phyloP scores from a whole-genome alignment of 805 yeast species.

The Barnettozyma wickerhamii region DNA sequence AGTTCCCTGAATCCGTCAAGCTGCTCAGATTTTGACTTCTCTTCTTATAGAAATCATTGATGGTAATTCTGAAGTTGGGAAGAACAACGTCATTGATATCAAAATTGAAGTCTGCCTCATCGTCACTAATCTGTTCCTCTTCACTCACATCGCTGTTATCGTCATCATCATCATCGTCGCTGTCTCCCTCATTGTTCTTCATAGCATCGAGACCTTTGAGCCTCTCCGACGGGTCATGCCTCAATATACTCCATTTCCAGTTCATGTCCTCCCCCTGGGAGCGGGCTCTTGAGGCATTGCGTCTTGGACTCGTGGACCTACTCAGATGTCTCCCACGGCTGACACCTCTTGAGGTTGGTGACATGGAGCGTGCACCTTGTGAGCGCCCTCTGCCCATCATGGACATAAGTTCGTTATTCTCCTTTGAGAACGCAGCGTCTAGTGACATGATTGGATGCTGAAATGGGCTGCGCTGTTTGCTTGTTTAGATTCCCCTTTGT shows the following conservation, averaged over 20 bases:
- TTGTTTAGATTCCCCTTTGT: no score
- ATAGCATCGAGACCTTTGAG: constrained; percentile 27
- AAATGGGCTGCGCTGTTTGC: background rate
- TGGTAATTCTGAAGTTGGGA: constrained; percentile 26
- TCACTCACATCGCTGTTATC: constrained; percentile 35
- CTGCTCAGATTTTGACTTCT: constrained; percentile 8
- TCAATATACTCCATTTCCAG: constrained; percentile 58
- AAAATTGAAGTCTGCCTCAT: constrained; percentile 28
- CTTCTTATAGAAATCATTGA: constrained; percentile 29
- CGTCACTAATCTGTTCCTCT: constrained; percentile 59
- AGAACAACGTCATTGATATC: constrained; percentile 33
- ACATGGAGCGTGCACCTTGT: constrained; percentile 12
- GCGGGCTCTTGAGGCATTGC: constrained; percentile 21
- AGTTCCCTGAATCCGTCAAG: constrained; percentile 5
- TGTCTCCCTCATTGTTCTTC: constrained; percentile 15
- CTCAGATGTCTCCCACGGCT: constrained; percentile 17
- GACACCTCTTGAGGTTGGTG: constrained; percentile 8
- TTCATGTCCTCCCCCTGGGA: constrained; percentile 28
- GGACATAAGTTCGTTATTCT: constrained; percentile 8
- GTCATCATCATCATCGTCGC: constrained; percentile 20
- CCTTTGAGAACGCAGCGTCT: constrained; percentile 15
- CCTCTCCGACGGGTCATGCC: constrained; percentile 72
- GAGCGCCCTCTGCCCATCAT: constrained; percentile 9
- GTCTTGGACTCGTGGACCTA: constrained; percentile 16
- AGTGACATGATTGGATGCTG: constrained; percentile 9